Evolutionary conservation across 768 basidiomycete genomes (phyloP), one percentile per base, ranked within the genome.

Genomic region (Lyophyllum atratum): DNA sequence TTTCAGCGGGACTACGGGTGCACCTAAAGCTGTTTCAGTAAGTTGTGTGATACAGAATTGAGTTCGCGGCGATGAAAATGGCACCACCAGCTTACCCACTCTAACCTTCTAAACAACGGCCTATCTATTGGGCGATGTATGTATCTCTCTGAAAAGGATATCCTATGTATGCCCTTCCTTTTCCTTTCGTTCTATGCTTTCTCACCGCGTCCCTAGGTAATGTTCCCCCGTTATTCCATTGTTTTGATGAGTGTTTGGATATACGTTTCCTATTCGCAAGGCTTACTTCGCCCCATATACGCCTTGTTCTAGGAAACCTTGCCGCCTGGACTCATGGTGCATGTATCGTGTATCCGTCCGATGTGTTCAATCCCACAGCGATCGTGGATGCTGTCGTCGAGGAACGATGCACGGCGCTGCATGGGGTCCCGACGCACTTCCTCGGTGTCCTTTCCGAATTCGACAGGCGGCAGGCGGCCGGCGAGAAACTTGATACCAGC

Each of bases 401-500:
- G 17, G 91, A 93, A 61, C 76, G 74, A 55, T 93, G 91, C 51
- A 92, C 90, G 0, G 88, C 87, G 0, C 72, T 94, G 52, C 92
- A 93, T 60, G 92, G 92, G 7, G 92, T 93, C 5, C 92, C 92
- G 0, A 93, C 92, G 0, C 92, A 93, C 67, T 93, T 93, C 69
- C 76, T 91, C 1, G 91, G 86, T 5, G 83, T 93, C 1, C 72
- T 93, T 24, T 69, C 79, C 0, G 90, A 92, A 67, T 78, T 92
- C 9, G 80, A 85, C 55, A 80, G 75, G 56, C 74, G 89, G 48
- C 73, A 75, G 33, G 67, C 73, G 0, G 70, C 53, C 8, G 84
- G 85, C 0, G 75, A 80, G 52, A 62, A 59, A 5, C 59, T 84
- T 3, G 81, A 89, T 61, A 73, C 84, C 5, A 70, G 74, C 39